Evolutionary conservation across 352 stramenopile genomes (phyloP).

Genomic region (Globisporangium barbulae): DNA sequence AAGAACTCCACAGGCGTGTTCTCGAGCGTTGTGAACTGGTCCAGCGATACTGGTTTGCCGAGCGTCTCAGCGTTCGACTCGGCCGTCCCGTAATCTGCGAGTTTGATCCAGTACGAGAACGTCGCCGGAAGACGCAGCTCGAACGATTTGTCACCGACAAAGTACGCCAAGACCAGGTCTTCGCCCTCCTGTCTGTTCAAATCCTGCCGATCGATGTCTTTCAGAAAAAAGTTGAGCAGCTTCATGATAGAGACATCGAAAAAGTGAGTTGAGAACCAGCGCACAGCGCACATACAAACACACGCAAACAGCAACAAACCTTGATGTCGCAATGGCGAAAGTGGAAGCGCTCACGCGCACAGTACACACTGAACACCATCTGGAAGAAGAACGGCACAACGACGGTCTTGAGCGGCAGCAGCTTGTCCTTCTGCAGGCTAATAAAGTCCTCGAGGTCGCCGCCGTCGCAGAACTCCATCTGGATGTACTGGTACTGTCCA

Average conservation of each 20-base stretch:
- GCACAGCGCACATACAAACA: neutral
- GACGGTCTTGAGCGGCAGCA: constrained; percentile 48
- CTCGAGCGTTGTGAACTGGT: constrained; percentile 97
- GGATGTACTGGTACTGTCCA: constrained; percentile 93
- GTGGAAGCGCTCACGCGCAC: constrained; percentile 83
- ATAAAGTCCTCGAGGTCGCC: constrained; percentile 97
- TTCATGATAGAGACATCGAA: constrained; percentile 18
- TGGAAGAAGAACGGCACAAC: constrained; percentile 94
- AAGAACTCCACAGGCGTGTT: constrained; percentile 97
- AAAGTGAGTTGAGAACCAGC: neutral
- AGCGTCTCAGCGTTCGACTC: constrained; percentile 87
- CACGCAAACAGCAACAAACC: constrained; percentile 20
- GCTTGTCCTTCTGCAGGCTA: constrained; percentile 68
- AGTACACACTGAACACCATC: constrained; percentile 96
- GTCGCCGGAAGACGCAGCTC: constrained; percentile 50
- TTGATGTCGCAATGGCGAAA: constrained; percentile 99
- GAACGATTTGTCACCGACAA: constrained; percentile 52
- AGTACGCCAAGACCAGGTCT: constrained; percentile 53
- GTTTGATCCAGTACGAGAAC: constrained; percentile 92
- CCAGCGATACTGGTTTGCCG: constrained; percentile 89
- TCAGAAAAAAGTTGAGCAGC: constrained; percentile 98
- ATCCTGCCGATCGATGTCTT: constrained; percentile 55
- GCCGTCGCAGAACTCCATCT: constrained; percentile 97
- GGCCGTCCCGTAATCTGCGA: constrained; percentile 97
- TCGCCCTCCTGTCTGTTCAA: constrained; percentile 30